Conservation (phyloP, 2,329 filamentous ascomycete species). For the Hortaea werneckii region DNA sequence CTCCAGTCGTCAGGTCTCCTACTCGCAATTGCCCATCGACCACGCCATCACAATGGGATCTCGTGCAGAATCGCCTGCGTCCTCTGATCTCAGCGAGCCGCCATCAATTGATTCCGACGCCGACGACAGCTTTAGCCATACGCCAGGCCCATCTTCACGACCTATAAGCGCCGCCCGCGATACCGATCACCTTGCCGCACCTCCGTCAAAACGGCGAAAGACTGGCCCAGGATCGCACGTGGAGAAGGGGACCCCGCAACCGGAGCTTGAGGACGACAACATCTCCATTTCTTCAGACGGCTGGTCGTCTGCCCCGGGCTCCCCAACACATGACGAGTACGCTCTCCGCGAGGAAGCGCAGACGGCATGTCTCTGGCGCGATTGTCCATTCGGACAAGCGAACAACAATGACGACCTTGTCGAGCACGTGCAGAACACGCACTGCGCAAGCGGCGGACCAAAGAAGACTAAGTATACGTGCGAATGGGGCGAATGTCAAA, state of each 20-base stretch:
- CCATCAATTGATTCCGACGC: slow-evolving; percentile 49
- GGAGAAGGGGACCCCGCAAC: slow-evolving; percentile 27
- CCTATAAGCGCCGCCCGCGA: slow-evolving; percentile 28
- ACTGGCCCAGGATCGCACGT: slow-evolving; percentile 19
- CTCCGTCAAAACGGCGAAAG: slow-evolving; percentile 30
- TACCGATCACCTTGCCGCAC: slow-evolving; percentile 14
- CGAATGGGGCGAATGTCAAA: slow-evolving; percentile 82
- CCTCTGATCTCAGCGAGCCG: slow-evolving; percentile 52
- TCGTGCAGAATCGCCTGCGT: slow-evolving; percentile 46
- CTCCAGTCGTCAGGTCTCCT: too few species aligned
- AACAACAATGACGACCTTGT: slow-evolving; percentile 44
- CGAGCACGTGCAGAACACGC: slow-evolving; percentile 63
- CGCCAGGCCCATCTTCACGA: slow-evolving; percentile 31
- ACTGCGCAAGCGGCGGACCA: slow-evolving; percentile 61
- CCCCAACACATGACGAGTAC: slow-evolving; percentile 36
- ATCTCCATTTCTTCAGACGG: slow-evolving; percentile 68
- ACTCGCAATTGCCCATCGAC: too few species aligned
- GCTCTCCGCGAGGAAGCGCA: slow-evolving; percentile 31
- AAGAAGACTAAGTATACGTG: slow-evolving; percentile 97
- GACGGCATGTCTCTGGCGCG: slow-evolving; percentile 41
- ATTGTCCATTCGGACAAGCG: slow-evolving; percentile 38
- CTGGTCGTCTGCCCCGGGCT: slow-evolving; percentile 61
- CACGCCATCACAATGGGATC: slow-evolving; percentile 18
- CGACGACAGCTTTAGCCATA: slow-evolving; percentile 42
- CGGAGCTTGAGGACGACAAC: slow-evolving; percentile 44